These are phyloP conservation scores for Debaryomyces robertsiae DNA, from an alignment of 1,139 yeast genomes.

Conservation along the genomic window DNA sequence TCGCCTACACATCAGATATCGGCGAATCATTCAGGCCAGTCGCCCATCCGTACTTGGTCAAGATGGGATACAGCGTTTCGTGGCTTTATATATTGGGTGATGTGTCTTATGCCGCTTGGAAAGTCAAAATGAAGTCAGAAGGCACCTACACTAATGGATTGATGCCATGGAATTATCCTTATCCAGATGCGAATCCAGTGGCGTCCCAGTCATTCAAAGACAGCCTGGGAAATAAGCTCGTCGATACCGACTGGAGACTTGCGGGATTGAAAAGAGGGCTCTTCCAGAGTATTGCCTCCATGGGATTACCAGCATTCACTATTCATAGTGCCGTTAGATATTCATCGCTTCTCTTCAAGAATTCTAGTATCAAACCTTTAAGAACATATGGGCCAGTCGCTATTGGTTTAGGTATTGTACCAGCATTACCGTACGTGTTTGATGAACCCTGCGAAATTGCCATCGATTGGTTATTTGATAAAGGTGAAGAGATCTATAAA, in stretches of 20 bases:
- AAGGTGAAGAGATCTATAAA: conserved; percentile 48
- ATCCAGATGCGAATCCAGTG: conserved; percentile 43
- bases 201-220: conserved; percentile 39
- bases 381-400: conserved; percentile 77
- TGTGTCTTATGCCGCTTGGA: conserved; percentile 77
- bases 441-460: conserved; percentile 82
- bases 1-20: conserved; percentile 84
- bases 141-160: conserved; percentile 66
- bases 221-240: conserved; percentile 28
- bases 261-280: conserved; percentile 69
- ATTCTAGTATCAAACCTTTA: conserved; percentile 37
- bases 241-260: conserved; percentile 64
- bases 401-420: conserved; percentile 75
- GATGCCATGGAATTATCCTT: conserved; percentile 66
- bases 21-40: conserved; percentile 91
- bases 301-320: conserved; percentile 87
- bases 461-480: conserved; percentile 63
- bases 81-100: conserved; percentile 83
- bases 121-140: conserved; percentile 65
- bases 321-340: conserved; percentile 79
- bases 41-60: conserved; percentile 68
- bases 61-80: conserved; percentile 69
- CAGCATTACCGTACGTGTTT: conserved; percentile 73
- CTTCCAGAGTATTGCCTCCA: conserved; percentile 79
- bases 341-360: conserved; percentile 60